Conservation (phyloP, 352 stramenopile genomes). For the Phytophthora brassicae region DNA sequence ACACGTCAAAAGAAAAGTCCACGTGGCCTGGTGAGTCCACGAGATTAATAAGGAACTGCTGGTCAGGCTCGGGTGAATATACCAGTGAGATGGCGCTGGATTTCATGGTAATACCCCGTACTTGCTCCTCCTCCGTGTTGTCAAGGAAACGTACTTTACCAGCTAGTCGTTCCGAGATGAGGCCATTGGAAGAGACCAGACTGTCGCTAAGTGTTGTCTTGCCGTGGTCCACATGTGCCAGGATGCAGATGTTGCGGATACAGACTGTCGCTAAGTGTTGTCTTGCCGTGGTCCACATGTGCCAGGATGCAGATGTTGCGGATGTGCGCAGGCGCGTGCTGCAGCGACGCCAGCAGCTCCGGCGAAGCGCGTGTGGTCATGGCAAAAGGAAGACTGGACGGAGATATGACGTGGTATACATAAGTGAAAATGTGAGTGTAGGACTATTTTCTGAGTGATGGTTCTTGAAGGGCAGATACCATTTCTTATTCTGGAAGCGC, state of each 20-base stretch:
- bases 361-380: constrained; percentile 51
- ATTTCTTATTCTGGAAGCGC: constrained; percentile 12
- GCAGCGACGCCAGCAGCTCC: constrained; percentile 54
- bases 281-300: constrained; percentile 94
- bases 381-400: background rate
- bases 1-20: constrained; percentile 96
- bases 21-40: constrained; percentile 96
- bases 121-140: constrained; percentile 93
- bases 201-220: constrained; percentile 94
- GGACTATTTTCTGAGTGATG: constrained; percentile 3
- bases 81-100: constrained; percentile 94
- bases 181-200: constrained; percentile 95
- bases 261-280: constrained; percentile 93
- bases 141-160: constrained; percentile 96
- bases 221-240: constrained; percentile 95
- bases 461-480: constrained; percentile 13
- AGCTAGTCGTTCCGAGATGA: constrained; percentile 96
- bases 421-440: background rate
- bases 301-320: constrained; percentile 96
- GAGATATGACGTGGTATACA: constrained; percentile 1
- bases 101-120: constrained; percentile 97
- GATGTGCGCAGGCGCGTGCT: constrained; percentile 80
- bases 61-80: constrained; percentile 61
- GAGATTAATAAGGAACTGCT: constrained; percentile 93
- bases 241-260: constrained; percentile 97